Evolutionary conservation across 1,284 basidiomycete genomes (phyloP), one percentile per base, ranked within the genome.

Genomic region (Schizophyllum amplum): DNA sequence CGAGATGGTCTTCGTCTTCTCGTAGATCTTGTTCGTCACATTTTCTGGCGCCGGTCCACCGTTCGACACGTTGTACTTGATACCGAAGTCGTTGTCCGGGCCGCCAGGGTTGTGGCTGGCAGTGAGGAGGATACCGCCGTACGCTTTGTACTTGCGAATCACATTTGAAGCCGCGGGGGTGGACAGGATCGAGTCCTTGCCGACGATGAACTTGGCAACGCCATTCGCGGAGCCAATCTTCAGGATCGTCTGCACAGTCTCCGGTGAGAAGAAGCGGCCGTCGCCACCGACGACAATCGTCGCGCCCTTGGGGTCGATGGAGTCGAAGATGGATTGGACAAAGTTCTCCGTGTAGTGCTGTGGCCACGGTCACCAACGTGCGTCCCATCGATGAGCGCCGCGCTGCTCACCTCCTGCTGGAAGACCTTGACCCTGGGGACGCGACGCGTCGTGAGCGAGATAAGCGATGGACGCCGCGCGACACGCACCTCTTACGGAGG

Each of bases 331-430:
- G 64, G 94, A 78, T 74, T 98, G 96, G 59, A 98, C 73, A 68
- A 99, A 99, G 82, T 99, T 99, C 75, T 99, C 96, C 51, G 97
- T 99, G 79, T 99, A 99, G 78, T 98, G 86, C 86, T 92, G 69
- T 65, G 57, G 50, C 46, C 51, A 49, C 7, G 9, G 33, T 59
- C 26, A 52, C 58, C 52, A 47, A 61, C 59, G 58, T 42, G 54
- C 59, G 56, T 56, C 52, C 54, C 55, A 59, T 59, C 33, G 61
- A 55, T 77, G 60, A 65, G 7, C 4, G 21, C 13, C 3, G 33
- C 48, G 48, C 20, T 4, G 24, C 24, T 11, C 48, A 89, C 90
- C 82, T 90, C 80, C 70, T 93, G 86, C 73, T 95, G 89, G 80
- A 94, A 95, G 64, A 95, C 83, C 76, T 93, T 94, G 71, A 96